Conservation (phyloP, 1,284 basidiomycete species). For the Stereum hirsutum region DNA sequence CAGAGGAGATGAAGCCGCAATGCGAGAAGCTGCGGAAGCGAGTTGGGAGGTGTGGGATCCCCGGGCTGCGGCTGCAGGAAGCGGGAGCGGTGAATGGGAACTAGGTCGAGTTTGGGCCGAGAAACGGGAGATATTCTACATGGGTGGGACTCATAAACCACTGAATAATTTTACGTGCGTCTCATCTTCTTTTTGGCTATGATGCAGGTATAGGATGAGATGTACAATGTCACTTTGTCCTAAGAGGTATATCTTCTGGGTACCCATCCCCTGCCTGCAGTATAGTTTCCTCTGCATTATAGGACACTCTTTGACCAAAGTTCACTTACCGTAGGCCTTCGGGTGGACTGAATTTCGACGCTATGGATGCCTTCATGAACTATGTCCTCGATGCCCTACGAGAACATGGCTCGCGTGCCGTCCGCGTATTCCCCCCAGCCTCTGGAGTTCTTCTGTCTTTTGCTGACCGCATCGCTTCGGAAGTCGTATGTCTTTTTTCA, state of each 20-base stretch:
- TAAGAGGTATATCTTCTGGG: too few species aligned
- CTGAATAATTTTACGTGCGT: conserved; percentile 79
- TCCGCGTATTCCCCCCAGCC: conserved; percentile 77
- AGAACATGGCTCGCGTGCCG: conserved; percentile 74
- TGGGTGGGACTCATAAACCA: conserved; percentile 71
- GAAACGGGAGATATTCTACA: conserved; percentile 91
- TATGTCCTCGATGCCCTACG: conserved; percentile 56
- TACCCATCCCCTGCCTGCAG: too few species aligned
- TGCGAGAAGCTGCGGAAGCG: conserved; percentile 73
- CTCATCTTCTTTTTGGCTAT: background rate
- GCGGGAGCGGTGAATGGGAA: conserved; percentile 64
- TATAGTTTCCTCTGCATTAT: too few species aligned
- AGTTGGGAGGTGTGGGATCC: conserved; percentile 70
- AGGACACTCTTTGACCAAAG: background rate
- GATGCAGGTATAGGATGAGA: background rate
- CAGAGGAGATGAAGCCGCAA: conserved; percentile 56
- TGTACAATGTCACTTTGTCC: too few species aligned
- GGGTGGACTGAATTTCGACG: conserved; percentile 71
- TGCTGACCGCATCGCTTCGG: conserved; percentile 65
- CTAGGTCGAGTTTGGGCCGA: conserved; percentile 90
- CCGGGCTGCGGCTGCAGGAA: too few species aligned
- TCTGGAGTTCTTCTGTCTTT: conserved; percentile 70
- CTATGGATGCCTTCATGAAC: conserved; percentile 89
- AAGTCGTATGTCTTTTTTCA: conserved; percentile 69
- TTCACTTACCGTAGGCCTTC: conserved; percentile 23